These are phyloP conservation scores for Colletotrichum sp. DNA, from an alignment of 2,329 filamentous ascomycete genomes.

Conservation along the genomic window DNA sequence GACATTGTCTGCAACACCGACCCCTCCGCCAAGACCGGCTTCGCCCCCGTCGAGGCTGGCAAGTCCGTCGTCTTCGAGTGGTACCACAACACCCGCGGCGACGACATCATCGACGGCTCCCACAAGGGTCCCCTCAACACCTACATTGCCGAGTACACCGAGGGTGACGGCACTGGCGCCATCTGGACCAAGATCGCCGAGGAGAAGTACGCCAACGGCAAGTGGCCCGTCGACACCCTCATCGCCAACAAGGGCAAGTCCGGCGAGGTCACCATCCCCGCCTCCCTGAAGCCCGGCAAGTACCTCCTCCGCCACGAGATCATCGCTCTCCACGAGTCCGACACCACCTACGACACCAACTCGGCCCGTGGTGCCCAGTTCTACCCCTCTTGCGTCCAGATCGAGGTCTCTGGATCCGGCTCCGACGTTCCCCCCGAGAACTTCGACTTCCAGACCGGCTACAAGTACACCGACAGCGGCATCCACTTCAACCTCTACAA, in stretches of 20 bases:
- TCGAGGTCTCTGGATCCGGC: slow-evolving; percentile 62
- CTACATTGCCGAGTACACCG: slow-evolving; percentile 52
- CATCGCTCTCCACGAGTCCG: slow-evolving; percentile 56
- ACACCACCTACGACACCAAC: slow-evolving; percentile 33
- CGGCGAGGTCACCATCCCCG: slow-evolving; percentile 52
- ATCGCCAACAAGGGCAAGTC: slow-evolving; percentile 52
- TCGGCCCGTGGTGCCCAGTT: slow-evolving; percentile 53
- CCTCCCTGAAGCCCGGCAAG: slow-evolving; percentile 50
- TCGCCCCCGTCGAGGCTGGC: slow-evolving; percentile 50
- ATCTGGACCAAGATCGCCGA: slow-evolving; percentile 56
- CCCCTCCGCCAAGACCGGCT: slow-evolving; percentile 36
- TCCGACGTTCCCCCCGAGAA: slow-evolving; percentile 46
- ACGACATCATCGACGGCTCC: slow-evolving; percentile 58
- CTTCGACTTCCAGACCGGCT: slow-evolving; percentile 57
- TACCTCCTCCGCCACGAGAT: slow-evolving; percentile 62
- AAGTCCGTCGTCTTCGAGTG: slow-evolving; percentile 54
- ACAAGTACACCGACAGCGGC: slow-evolving; percentile 61
- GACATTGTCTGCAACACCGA: slow-evolving; percentile 51
- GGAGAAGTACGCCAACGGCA: slow-evolving; percentile 37
- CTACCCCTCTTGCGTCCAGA: slow-evolving; percentile 65
- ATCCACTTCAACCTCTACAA: slow-evolving; percentile 66
- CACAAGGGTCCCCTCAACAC: slow-evolving; percentile 60
- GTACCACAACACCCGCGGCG: slow-evolving; percentile 53
- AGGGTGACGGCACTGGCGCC: slow-evolving; percentile 47
- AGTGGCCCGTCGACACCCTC: slow-evolving; percentile 52